Percentiles rank a stretch among this genome's conserved stretches.
These are phyloP conservation scores for Skeletonema costatum DNA, from an alignment of 108 stramenopile species.

Conservation along the genomic window DNA sequence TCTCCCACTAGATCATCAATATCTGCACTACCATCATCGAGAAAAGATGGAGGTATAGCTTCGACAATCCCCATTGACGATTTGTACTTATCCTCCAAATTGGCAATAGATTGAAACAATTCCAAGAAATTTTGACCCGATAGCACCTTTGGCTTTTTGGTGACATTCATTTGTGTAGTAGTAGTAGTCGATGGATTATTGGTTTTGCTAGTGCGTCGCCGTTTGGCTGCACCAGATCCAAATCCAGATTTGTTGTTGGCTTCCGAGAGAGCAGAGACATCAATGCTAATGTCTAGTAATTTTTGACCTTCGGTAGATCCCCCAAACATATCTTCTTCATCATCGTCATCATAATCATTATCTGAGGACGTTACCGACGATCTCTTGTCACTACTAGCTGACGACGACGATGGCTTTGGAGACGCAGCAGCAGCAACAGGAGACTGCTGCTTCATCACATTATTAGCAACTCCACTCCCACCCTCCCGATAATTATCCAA, in stretches of 20 bases:
- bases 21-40: conserved; percentile 12
- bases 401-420: neutral
- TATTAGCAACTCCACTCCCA: neutral
- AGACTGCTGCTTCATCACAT: neutral
- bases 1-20: conserved; percentile 47
- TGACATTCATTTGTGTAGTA: neutral
- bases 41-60: conserved; percentile 31
- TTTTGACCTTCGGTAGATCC: conserved; percentile 19
- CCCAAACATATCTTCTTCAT: conserved; percentile 61
- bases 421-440: conserved; percentile 4
- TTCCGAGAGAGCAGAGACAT: conserved; percentile 28
- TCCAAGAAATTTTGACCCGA: conserved; percentile 34
- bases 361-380: conserved; percentile 17
- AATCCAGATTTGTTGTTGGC: neutral
- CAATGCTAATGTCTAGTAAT: conserved; percentile 51
- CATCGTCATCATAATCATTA: conserved; percentile 42
- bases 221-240: conserved; percentile 40
- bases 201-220: conserved; percentile 39
- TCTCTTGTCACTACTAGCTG: conserved; percentile 10
- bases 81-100: conserved; percentile 41
- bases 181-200: neutral
- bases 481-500: conserved; percentile 66
- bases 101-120: conserved; percentile 31
- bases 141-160: conserved; percentile 34
- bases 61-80: conserved; percentile 23